Base-by-base conservation (phyloP, 2,329 filamentous ascomycete species). In the Phyllosticta citribraziliensis region DNA sequence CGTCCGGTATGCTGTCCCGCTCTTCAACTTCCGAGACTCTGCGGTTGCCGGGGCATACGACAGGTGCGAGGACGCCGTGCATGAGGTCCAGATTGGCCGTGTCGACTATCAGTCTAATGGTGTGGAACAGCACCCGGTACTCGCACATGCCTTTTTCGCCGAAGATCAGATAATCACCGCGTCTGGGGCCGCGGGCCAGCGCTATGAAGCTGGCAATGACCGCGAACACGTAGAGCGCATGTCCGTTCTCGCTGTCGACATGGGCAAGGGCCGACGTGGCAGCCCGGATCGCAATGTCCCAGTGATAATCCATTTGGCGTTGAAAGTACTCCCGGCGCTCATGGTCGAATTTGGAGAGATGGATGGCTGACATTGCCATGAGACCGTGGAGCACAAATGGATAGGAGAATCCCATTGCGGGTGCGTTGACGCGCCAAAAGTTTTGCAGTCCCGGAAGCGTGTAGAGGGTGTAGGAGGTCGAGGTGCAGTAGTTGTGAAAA, bases 311-410 rank as follows among this genome's bases (percentile, higher is more conserved):
- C n/a, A 56, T 56, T 17, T 55, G 52, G 24, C 30, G n/a, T 5
- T n/a, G 19, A 56, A 57, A 62, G 10, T 47, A 61, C 19, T 27
- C 30, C 5, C 54, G 54, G 4, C 50, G 47, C 5, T 19, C 24
- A 14, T 24, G 14, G 14, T 56, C 47, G 22, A 57, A 58, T 3
- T 57, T 55, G 24, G 55, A 35, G 10, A 78, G 64, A 60, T 80
- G 78, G n/a, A 79, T 67, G 8, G 78, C 76, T 5, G 76, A 71
- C 12, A 79, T 65, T 8, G 77, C 76, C 6, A 79, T 68, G 17
- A 78, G 66, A 30, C 71, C 73, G 60, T 79, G 73, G 9, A 80
- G 67, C n/a, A 79, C 69, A 53, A 76, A 79, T 2, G 75, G 70
- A 64, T 75, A 72, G 10, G 74, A 70, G 56, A 77, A 75, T 1